Conservation (phyloP, 1,139 yeast species). For the Starmera stellimalicola region DNA sequence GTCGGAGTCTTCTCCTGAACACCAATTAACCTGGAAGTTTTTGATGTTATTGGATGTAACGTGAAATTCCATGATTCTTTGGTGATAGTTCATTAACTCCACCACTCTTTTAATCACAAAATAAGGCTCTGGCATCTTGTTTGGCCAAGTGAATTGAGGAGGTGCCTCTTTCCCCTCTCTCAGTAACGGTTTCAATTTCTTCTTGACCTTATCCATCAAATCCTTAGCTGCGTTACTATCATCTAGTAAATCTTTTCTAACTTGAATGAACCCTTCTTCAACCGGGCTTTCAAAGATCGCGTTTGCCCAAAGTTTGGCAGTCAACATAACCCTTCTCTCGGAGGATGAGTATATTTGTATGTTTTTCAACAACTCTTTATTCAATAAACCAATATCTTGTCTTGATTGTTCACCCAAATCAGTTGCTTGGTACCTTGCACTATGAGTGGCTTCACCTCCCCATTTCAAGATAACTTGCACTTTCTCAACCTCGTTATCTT, state of each 20-base stretch:
- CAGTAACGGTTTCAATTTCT: constrained; percentile 85
- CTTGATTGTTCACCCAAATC: constrained; percentile 95
- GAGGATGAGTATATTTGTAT: constrained; percentile 86
- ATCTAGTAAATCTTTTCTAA: constrained; percentile 85
- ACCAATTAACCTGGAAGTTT: constrained; percentile 76
- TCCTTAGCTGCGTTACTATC: constrained; percentile 98
- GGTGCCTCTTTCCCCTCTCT: constrained; percentile 98
- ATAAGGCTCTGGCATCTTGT: constrained; percentile 96
- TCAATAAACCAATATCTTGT: constrained; percentile 80
- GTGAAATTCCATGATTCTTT: constrained; percentile 74
- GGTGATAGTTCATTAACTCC: constrained; percentile 90
- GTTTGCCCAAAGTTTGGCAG: constrained; percentile 82
- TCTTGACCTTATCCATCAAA: constrained; percentile 94
- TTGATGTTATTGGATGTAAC: constrained; percentile 59
- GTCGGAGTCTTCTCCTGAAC: constrained; percentile 91
- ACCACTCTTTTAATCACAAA: constrained; percentile 89
- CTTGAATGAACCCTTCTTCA: constrained; percentile 64
- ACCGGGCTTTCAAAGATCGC: constrained; percentile 70
- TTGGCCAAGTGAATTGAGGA: constrained; percentile 99
- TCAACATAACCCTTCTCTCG: constrained; percentile 87
- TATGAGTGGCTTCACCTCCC: constrained; percentile 99
- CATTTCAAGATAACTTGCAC: constrained; percentile 93
- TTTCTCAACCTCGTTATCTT: constrained; percentile 75
- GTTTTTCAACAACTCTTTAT: constrained; percentile 74
- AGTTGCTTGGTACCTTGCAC: constrained; percentile 88